phyloP scores from a whole-genome alignment of 495 filamentous ascomycete genomes.

The Penicillium salamii region DNA sequence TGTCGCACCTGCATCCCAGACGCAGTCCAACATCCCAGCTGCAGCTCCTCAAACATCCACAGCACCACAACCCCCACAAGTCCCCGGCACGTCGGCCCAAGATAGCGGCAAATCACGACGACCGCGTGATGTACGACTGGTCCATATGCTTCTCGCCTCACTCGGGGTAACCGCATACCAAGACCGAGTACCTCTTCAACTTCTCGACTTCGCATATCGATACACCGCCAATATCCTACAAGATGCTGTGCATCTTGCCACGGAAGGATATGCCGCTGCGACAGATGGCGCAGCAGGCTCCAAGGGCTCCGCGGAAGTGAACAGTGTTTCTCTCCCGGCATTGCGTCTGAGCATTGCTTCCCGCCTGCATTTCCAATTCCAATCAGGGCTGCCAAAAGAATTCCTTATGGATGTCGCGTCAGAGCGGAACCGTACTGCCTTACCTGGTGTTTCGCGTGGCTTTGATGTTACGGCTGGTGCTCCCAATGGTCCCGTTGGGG shows the following conservation, averaged over 20 bases:
- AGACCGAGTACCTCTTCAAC: conserved; percentile 87
- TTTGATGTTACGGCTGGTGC: conserved; percentile 37
- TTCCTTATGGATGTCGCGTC: conserved; percentile 79
- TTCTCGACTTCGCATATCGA: conserved; percentile 96
- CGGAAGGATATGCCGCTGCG: conserved; percentile 49
- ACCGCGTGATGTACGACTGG: conserved; percentile 84
- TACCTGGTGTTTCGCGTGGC: conserved; percentile 75
- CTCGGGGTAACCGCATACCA: conserved; percentile 89
- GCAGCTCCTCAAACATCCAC: conserved; percentile 23
- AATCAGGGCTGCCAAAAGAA: conserved; percentile 71
- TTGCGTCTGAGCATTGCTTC: conserved; percentile 63
- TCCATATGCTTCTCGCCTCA: conserved; percentile 85
- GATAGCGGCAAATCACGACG: conserved; percentile 66
- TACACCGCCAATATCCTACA: conserved; percentile 55
- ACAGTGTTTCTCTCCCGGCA: conserved; percentile 52
- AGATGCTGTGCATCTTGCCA: conserved; percentile 51
- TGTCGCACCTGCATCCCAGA: conserved; percentile 21
- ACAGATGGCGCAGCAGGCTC: conserved; percentile 23
- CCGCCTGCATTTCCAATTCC: conserved; percentile 63
- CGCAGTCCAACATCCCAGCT: conserved; percentile 9
- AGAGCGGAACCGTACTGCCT: conserved; percentile 74
- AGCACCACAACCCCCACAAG: conserved; percentile 34
- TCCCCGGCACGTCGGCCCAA: conserved; percentile 53
- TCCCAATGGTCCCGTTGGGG: conserved; percentile 12
- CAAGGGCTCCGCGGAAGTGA: conserved; percentile 34